Evolutionary conservation across 495 filamentous ascomycete species (phyloP).

Genomic region (Hypoxylon subgilvum): DNA sequence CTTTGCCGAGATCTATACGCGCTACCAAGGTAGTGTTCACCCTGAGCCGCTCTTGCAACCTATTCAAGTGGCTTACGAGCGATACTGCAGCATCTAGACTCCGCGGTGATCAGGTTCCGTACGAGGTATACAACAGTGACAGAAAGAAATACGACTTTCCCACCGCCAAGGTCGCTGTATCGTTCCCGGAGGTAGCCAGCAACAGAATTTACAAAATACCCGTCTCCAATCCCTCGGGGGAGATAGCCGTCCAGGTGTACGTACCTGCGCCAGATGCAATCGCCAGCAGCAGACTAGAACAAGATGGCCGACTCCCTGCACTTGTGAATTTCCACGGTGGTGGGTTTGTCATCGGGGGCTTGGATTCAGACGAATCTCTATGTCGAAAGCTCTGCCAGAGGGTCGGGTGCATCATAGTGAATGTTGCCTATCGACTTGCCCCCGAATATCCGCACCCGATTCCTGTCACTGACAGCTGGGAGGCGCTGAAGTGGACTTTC

Average conservation of each 20-base stretch:
- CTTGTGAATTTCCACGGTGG: conserved; percentile 71
- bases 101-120: conserved; percentile 47
- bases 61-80: conserved; percentile 12
- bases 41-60: neutral
- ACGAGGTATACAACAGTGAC: conserved; percentile 46
- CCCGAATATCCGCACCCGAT: conserved; percentile 47
- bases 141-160: conserved; percentile 44
- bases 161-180: conserved; percentile 29
- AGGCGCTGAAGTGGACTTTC: conserved; percentile 52
- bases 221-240: conserved; percentile 42
- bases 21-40: conserved; percentile 43
- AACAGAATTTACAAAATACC: conserved; percentile 41
- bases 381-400: conserved; percentile 56
- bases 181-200: conserved; percentile 41
- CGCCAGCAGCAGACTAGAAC: conserved; percentile 31
- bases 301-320: conserved; percentile 50
- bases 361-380: conserved; percentile 67
- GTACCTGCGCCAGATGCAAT: conserved; percentile 42
- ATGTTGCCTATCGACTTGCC: conserved; percentile 49
- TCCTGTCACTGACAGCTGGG: conserved; percentile 46
- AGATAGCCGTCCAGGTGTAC: conserved; percentile 45
- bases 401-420: conserved; percentile 57
- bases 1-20: conserved; percentile 46
- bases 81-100: conserved; percentile 16
- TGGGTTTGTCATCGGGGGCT: conserved; percentile 67